A percentile compares a stretch with the other conserved stretches of the same genome.
Conservation (phyloP, 192 early-diverging fungal genomes). For the Podila clonocystis region DNA sequence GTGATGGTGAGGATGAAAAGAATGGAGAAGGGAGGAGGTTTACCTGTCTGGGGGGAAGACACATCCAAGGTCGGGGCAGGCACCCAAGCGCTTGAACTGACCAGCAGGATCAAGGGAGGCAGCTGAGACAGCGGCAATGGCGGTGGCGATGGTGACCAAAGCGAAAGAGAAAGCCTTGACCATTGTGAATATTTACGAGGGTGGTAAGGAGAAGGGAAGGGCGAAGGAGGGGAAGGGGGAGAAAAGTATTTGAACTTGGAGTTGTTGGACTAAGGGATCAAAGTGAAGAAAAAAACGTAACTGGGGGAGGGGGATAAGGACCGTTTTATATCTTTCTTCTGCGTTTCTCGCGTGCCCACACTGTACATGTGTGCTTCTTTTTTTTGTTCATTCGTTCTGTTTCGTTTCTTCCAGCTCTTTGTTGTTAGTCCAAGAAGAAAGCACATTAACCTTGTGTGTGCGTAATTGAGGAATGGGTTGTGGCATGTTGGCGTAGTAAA, state of each 20-base stretch:
- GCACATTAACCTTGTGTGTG: no score
- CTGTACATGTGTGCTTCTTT: no score
- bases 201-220: neutral
- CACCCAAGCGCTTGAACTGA: slow-evolving; percentile 60
- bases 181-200: slow-evolving; percentile 18
- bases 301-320: neutral
- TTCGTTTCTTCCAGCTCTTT: no score
- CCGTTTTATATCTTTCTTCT: neutral
- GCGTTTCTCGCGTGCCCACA: no score
- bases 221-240: neutral
- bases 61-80: slow-evolving; percentile 59
- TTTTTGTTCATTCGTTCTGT: no score
- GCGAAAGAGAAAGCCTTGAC: slow-evolving; percentile 47
- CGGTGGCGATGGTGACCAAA: slow-evolving; percentile 37
- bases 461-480: no score
- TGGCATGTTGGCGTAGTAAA: neutral
- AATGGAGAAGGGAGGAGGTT: neutral
- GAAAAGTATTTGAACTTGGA: slow-evolving; percentile 15
- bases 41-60: slow-evolving; percentile 61
- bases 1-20: neutral
- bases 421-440: no score
- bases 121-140: slow-evolving; percentile 33
- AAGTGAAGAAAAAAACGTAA: slow-evolving; percentile 18
- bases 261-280: slow-evolving; percentile 50
- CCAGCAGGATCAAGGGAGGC: slow-evolving; percentile 47